These are phyloP conservation scores for Excoecaria agallocha DNA, from an alignment of 345 rosid genomes.

Conservation along the genomic window DNA sequence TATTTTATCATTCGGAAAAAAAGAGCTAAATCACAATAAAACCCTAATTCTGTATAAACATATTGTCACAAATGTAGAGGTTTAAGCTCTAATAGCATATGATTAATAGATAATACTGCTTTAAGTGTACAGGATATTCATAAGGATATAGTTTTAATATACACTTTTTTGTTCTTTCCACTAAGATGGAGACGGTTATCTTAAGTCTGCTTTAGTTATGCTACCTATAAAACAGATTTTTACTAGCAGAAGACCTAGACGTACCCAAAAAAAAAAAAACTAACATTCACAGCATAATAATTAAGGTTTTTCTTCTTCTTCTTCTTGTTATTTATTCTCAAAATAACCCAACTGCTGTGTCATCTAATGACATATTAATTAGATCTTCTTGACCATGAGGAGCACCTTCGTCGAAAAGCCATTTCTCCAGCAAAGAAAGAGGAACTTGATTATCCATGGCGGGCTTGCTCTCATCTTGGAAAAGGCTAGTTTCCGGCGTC, in stretches of 20 bases:
- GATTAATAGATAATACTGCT: not conserved
- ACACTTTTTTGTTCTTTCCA: slow-evolving; percentile 16
- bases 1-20: too few relatives aligned
- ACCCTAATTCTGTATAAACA: not conserved
- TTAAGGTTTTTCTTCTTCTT: not conserved
- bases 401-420: slow-evolving; percentile 64
- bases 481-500: slow-evolving; percentile 26
- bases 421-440: slow-evolving; percentile 56
- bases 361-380: slow-evolving; percentile 40
- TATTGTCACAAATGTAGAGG: not conserved
- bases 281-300: not conserved
- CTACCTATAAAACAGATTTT: not conserved
- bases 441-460: slow-evolving; percentile 36
- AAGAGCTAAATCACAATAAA: too few relatives aligned
- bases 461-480: slow-evolving; percentile 53
- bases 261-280: not conserved
- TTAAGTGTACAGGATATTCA: slow-evolving; percentile 3
- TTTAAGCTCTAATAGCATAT: not conserved
- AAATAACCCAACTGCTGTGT: slow-evolving; percentile 28
- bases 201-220: not conserved
- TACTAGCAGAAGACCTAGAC: not conserved
- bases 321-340: not conserved
- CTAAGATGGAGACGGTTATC: not conserved
- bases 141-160: slow-evolving; percentile 12
- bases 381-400: slow-evolving; percentile 42